These are phyloP conservation scores for Suillus discolor DNA, from an alignment of 768 basidiomycete species.

Conservation along the genomic window DNA sequence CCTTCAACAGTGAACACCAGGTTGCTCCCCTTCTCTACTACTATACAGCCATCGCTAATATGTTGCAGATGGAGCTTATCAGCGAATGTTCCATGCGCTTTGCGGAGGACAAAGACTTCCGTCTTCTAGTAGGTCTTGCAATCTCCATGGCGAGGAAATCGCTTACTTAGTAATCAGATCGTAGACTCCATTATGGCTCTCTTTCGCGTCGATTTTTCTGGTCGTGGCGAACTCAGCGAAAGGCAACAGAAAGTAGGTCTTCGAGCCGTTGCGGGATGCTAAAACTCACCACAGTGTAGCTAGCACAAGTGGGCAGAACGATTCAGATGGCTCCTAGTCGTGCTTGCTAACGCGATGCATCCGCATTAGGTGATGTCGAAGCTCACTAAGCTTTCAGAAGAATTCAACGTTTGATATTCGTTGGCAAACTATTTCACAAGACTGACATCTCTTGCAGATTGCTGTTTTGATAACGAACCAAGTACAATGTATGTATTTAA, in stretches of 20 bases:
- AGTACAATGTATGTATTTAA: constrained; percentile 68
- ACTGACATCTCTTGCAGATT: constrained; percentile 48
- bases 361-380: constrained; percentile 80
- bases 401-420: constrained; percentile 67
- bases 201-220: constrained; percentile 92
- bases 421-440: constrained; percentile 6
- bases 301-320: constrained; percentile 66
- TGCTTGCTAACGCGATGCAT: neutral
- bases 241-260: constrained; percentile 80
- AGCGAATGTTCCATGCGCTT: constrained; percentile 87
- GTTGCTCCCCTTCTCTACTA: constrained; percentile 37
- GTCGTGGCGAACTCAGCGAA: constrained; percentile 92
- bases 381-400: constrained; percentile 88
- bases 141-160: neutral
- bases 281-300: constrained; percentile 43
- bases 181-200: constrained; percentile 97
- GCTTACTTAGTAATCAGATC: constrained; percentile 54
- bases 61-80: constrained; percentile 81
- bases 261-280: neutral
- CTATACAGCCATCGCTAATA: constrained; percentile 12
- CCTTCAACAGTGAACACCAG: constrained; percentile 92
- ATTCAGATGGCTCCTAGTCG: neutral
- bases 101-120: constrained; percentile 86
- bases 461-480: constrained; percentile 90
- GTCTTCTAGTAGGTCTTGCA: constrained; percentile 55